Base-by-base conservation (phyloP, 2,329 filamentous ascomycete genomes). In the Teratosphaeria viscida region DNA sequence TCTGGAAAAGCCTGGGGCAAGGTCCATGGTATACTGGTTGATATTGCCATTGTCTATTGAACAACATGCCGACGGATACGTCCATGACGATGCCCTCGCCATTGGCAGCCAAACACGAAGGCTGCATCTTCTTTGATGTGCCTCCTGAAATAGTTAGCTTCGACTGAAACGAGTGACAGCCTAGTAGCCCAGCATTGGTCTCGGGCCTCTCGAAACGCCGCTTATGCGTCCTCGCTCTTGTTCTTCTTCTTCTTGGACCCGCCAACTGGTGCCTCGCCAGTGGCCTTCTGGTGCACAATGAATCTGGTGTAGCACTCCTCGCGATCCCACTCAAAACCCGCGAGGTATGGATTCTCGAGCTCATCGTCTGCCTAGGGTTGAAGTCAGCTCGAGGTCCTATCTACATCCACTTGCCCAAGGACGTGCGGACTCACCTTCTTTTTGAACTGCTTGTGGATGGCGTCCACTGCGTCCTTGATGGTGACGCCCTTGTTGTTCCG, bases 261-360 rank as follows among this genome's bases (percentile, higher is more conserved):
- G 63, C 73, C 71, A 53, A 73, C 74, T 62, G 80, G 75, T 56
- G 77, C 77, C 26, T 82, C 81, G 62, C 84, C 84, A 67, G 87
- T 82, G 75, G 85, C 86, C 75, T 87, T 86, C 73, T 92, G 88
- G 76, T 94, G 91, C 64, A 96, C 91, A 69, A 95, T 80, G 71
- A 97, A 82, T 65, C 85, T 84, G 26, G 89, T 92, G 86, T 90
- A 96, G 72, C 85, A 90, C 77, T 95, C 90, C 68, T 95, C 88
- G 74, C 88, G 89, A 77, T 96, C 89, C 92, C 92, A 96, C 81
- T 96, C 91, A 79, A 97, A 96, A 66, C 92, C 92, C 70, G 87
- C 87, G 67, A 97, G 86, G 81, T 92, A 90, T 64, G 92, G 90
- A 66, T 83, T 81, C 59, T 92, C 89, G 62, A 97, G 81, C 75